Conservation (phyloP, 345 rosid species). For the Zanthoxylum bungeanum region DNA sequence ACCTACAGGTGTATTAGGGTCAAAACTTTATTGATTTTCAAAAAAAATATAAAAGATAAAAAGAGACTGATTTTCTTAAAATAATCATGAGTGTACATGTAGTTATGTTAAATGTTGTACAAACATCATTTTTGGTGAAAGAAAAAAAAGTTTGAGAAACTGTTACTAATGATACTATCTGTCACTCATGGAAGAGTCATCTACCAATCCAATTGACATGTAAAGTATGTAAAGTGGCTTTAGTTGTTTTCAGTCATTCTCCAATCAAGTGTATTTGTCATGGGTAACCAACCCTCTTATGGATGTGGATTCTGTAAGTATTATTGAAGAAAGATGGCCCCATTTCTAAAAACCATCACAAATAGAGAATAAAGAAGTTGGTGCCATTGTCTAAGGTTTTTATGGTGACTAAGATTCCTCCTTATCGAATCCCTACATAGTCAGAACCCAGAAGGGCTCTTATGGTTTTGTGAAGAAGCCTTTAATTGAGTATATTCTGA, state of each 20-base stretch:
- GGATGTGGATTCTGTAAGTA: conserved; percentile 29
- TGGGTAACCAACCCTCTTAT: background rate
- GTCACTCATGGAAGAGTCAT: no score
- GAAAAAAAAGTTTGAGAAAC: no score
- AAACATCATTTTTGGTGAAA: no score
- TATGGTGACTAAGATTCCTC: conserved; percentile 43
- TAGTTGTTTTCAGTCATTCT: background rate
- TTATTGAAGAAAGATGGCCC: conserved; percentile 23
- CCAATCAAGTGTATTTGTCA: conserved; percentile 9
- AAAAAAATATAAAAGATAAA: no score
- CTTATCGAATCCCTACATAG: conserved; percentile 33
- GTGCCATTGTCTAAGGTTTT: conserved; percentile 24
- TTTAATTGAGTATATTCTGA: conserved; percentile 11
- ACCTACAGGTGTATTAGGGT: no score
- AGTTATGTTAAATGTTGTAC: no score
- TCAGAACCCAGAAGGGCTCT: background rate
- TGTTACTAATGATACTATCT: no score
- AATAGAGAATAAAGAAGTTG: conserved; percentile 31
- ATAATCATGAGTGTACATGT: no score
- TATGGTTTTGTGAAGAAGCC: background rate
- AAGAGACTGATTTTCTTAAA: no score
- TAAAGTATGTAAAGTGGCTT: no score
- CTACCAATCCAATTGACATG: no score
- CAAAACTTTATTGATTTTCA: no score
- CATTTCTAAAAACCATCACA: conserved; percentile 13